Percentiles rank a stretch among this genome's conserved stretches.
These are phyloP conservation scores for Quercus robur DNA, from an alignment of 306 rosid species.

Conservation along the genomic window DNA sequence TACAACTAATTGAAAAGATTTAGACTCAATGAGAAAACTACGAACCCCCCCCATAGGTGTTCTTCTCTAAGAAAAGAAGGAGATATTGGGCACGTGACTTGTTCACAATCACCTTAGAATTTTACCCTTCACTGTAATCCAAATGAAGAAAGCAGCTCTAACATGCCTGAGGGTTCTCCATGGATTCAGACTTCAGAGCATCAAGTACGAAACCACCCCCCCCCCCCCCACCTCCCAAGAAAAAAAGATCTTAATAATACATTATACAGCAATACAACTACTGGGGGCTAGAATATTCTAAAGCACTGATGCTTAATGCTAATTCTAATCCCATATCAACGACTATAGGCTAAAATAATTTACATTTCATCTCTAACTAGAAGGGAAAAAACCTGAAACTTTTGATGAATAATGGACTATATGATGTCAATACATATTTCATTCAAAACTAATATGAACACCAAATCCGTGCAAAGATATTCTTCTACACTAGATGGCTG, in stretches of 20 bases:
- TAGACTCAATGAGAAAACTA: no score
- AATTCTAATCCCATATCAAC: background rate
- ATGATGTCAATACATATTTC: background rate
- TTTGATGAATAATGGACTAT: no score
- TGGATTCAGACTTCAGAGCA: background rate
- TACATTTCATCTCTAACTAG: background rate
- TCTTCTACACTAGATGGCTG: conserved; percentile 8
- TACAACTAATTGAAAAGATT: no score
- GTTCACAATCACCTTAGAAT: no score
- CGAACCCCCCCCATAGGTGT: no score
- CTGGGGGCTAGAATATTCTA: background rate
- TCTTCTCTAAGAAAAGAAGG: no score
- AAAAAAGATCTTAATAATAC: background rate
- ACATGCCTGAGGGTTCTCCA: no score
- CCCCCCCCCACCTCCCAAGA: background rate
- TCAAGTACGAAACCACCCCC: no score
- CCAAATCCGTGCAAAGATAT: background rate
- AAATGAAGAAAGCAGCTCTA: no score
- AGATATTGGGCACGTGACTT: no score
- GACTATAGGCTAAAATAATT: background rate
- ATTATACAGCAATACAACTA: background rate
- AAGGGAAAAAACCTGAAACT: background rate
- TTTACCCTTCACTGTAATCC: no score
- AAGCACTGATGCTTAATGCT: background rate
- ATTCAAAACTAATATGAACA: background rate